Percentiles rank a stretch among this genome's conserved stretches.
These are phyloP conservation scores for Arabidopsis lyrata DNA, from an alignment of 441 rosid species.

Conservation along the genomic window DNA sequence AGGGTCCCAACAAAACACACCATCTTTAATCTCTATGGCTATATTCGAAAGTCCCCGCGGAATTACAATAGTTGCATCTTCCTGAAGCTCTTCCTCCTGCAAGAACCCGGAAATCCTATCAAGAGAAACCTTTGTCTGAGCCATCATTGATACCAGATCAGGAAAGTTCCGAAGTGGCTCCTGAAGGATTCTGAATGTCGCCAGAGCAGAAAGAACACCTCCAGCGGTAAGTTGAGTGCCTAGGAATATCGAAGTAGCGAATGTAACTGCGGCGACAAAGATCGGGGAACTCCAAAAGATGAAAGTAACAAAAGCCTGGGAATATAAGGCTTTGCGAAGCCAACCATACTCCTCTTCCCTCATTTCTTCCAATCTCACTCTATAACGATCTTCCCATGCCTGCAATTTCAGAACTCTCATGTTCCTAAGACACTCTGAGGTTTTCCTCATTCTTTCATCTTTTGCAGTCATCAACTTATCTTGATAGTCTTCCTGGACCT, in stretches of 20 bases:
- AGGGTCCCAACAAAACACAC: conserved; percentile 83
- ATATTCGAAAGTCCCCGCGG: conserved; percentile 72
- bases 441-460: conserved; percentile 99
- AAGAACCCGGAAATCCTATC: conserved; percentile 98
- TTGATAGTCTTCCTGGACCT: conserved; percentile 93
- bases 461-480: conserved; percentile 96
- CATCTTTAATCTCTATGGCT: conserved; percentile 84
- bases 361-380: conserved; percentile 85
- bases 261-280: conserved; percentile 95
- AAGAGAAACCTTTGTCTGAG: conserved; percentile 98
- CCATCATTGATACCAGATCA: conserved; percentile 99
- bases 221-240: conserved; percentile 96
- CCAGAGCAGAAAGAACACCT: conserved; percentile 97
- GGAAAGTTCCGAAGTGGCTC: conserved; percentile 99
- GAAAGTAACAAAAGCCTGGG: conserved; percentile 96
- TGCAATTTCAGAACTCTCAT: conserved; percentile 97
- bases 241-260: conserved; percentile 88
- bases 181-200: conserved; percentile 97
- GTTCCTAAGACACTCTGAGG: conserved; percentile 97
- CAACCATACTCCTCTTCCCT: conserved; percentile 88
- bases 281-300: conserved; percentile 99
- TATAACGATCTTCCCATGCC: conserved; percentile 99
- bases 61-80: conserved; percentile 81
- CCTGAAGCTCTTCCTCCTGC: conserved; percentile 94
- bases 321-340: conserved; percentile 96